Evolutionary conservation across 148 eudicot genomes (phyloP).

Genomic region (Pharnaceum exiguum): DNA sequence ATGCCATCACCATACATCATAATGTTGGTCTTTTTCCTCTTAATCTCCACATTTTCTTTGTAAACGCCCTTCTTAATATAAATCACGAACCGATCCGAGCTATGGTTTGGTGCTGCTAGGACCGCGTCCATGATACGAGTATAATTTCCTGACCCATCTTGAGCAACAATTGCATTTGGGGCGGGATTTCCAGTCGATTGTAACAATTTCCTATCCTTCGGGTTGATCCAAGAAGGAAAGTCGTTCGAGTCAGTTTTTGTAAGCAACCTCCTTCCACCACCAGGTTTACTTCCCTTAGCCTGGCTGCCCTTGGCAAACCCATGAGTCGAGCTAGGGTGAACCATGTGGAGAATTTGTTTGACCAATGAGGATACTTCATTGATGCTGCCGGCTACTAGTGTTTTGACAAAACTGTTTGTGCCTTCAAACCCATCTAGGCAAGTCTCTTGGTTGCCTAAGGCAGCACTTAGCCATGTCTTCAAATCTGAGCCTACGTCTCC

Average conservation of each 20-base stretch:
- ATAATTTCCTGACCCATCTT: constrained; percentile 64
- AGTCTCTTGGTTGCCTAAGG: constrained; percentile 66
- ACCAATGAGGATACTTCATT: constrained; percentile 51
- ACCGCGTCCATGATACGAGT: constrained; percentile 58
- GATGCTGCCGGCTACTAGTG: constrained; percentile 42
- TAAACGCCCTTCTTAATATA: constrained; percentile 80
- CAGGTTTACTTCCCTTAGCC: background rate
- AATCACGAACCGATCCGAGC: constrained; percentile 41
- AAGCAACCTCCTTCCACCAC: constrained; percentile 26
- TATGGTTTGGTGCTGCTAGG: constrained; percentile 36
- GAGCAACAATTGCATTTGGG: constrained; percentile 59
- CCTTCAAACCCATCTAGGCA: constrained; percentile 85
- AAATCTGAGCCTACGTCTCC: constrained; percentile 54
- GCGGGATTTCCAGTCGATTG: constrained; percentile 19
- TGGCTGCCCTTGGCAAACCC: constrained; percentile 3
- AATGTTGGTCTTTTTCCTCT: constrained; percentile 59
- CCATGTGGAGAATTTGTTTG: constrained; percentile 48
- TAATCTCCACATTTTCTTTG: constrained; percentile 59
- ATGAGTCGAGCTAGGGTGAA: constrained; percentile 18
- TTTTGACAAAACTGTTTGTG: constrained; percentile 43
- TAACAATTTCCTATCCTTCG: constrained; percentile 51
- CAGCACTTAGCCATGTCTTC: constrained; percentile 74
- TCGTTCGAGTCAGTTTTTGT: background rate
- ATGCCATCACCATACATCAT: constrained; percentile 89
- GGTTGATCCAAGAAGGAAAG: constrained; percentile 59